Evolutionary conservation across 192 early-diverging fungal genomes (phyloP), one percentile per base, ranked within the genome.

Genomic region (Backusella macrospora): DNA sequence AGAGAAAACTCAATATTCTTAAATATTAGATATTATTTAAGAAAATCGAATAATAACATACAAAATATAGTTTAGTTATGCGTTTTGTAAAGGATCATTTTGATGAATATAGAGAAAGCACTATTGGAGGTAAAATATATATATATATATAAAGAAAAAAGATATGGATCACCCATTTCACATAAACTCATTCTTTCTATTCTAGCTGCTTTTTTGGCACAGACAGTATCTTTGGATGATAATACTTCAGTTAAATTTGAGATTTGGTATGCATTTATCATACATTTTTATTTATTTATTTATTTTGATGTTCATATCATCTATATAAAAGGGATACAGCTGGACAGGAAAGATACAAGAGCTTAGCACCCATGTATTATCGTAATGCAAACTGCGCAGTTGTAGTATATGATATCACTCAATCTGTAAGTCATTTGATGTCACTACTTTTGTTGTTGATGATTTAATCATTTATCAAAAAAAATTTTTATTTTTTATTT

Each of bases 51-150:
- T 12, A 44, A 21, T 74, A 45, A 7, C 9, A 4, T 64, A 62
- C 43, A 37, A 26, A 49, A 13, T 42, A 47, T 71, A 93, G 89
- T 76, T 81, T 90, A 74, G 95, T 95, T 38, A 87, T 94, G 46
- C 90, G 95, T 34, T 96, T 96, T 81, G 95, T 94, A 66, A 96
- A 95, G 83, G 93, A 93, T 79, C 92, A 96, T 77, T 96, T 94
- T 84, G 93, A 95, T 72, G 95, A 96, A 66, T 94, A 94, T 76
- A 92, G 93, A 82, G 95, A 96, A 79, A 94, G 94, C 43, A 96
- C 95, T 45, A 96, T 96, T 81, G 94, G 94, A 79, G 88, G 88
- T 90, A 66, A 21, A 40, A 7, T 59, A 26, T 10, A 13, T 18
- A 14, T 3, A n/a, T 43, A 62, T 6, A 48, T 62, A 62, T 9